phyloP scores from a whole-genome alignment of 2,329 filamentous ascomycete species.

The Stachybotrys echinatus region DNA sequence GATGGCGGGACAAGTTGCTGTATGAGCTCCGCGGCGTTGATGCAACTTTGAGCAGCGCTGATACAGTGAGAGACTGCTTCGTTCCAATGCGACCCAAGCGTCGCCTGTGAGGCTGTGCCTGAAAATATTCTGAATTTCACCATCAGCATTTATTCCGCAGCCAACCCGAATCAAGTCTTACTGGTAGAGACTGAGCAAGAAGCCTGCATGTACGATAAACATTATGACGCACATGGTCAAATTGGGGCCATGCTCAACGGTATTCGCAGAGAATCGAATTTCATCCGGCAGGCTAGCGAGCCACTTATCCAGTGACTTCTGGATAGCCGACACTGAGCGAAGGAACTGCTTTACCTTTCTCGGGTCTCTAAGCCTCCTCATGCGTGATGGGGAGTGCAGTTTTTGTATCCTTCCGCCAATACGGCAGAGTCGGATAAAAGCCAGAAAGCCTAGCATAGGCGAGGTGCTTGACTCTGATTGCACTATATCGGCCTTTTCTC shows the following conservation, averaged over 20 bases:
- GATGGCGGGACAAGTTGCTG: slow-evolving; percentile 16
- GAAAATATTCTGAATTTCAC: neutral
- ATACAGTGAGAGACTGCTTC: slow-evolving; percentile 16
- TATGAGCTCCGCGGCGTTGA: slow-evolving; percentile 17
- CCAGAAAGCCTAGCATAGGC: slow-evolving; percentile 17
- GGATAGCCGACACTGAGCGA: neutral
- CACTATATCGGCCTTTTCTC: neutral
- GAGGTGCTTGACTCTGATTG: slow-evolving; percentile 1
- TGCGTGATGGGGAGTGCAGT: slow-evolving; percentile 12
- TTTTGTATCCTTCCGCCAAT: slow-evolving; percentile 18
- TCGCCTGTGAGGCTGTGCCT: neutral
- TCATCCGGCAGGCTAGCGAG: slow-evolving; percentile 10
- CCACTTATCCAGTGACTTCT: slow-evolving; percentile 3
- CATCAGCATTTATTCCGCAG: neutral
- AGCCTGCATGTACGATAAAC: slow-evolving; percentile 20
- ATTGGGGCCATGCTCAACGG: slow-evolving; percentile 7
- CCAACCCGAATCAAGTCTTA: neutral
- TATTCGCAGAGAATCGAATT: slow-evolving; percentile 17
- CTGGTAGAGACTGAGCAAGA: slow-evolving; percentile 17
- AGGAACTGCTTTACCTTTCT: neutral
- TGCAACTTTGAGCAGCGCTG: slow-evolving; percentile 17
- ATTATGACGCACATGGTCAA: slow-evolving; percentile 21
- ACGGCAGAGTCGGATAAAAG: slow-evolving; percentile 18
- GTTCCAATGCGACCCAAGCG: neutral
- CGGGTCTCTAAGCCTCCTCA: slow-evolving; percentile 6